phyloP scores from a whole-genome alignment of 805 yeast species.

The Wickerhamomyces bovis region DNA sequence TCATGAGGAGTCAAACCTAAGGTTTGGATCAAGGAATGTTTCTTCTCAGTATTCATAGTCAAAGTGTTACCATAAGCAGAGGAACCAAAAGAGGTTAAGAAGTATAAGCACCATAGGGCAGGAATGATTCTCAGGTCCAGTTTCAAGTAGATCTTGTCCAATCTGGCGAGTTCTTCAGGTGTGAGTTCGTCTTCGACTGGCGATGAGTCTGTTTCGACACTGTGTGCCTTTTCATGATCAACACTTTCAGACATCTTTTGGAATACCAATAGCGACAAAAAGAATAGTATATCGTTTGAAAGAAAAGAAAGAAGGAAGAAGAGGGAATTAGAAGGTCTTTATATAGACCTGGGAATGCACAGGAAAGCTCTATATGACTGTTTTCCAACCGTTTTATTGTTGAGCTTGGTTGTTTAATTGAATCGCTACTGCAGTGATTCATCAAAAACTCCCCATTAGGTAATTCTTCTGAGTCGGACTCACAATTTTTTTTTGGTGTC shows the following conservation, averaged over 20 bases:
- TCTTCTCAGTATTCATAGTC: constrained; percentile 63
- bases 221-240: background rate
- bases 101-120: constrained; percentile 74
- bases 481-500: background rate
- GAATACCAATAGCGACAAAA: background rate
- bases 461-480: constrained; percentile 8
- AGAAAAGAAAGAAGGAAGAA: background rate
- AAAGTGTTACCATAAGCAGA: constrained; percentile 73
- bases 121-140: constrained; percentile 72
- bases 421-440: constrained; percentile 3
- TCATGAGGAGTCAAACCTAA: constrained; percentile 50
- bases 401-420: background rate
- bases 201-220: background rate
- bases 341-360: background rate
- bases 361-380: background rate
- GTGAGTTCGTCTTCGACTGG: constrained; percentile 15
- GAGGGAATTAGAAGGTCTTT: background rate
- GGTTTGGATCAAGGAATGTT: constrained; percentile 54
- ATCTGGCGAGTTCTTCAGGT: constrained; percentile 26
- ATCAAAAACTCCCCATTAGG: constrained; percentile 5
- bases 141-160: constrained; percentile 53
- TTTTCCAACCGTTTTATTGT: background rate
- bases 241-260: background rate
- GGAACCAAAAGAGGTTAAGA: constrained; percentile 72
- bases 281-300: background rate